Evolutionary conservation across 164 flowering plant genomes (phyloP), one percentile per base, ranked within the genome.

Genomic region (Stephania yunnanensis): DNA sequence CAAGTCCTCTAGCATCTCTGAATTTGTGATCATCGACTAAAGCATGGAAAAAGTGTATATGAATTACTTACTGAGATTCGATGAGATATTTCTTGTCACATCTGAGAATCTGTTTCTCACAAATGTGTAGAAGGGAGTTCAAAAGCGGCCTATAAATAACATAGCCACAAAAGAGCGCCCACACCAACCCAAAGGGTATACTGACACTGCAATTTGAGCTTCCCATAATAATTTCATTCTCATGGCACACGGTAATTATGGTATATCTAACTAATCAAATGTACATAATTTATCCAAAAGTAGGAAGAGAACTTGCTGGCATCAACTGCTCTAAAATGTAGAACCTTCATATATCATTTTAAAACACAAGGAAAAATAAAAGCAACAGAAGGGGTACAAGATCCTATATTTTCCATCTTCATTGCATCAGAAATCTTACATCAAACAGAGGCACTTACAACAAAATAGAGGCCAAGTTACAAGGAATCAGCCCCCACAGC

Each of bases 401-500:
- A 67, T 68, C 73, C 72, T 42, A 75, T 69, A 50, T 66, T 46
- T 58, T 58, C 64, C 64, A 58, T 42, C 45, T 70, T 73, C 50
- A 71, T 31, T 17, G 46, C 46, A 69, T 58, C 73, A 46, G 29
- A 69, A 69, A 77, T 50, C 75, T 75, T 58, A 67, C 68, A 36
- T 58, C 69, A 48, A 67, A 73, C 78, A 77, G 58, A 69, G 69
- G 58, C 36, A 25, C 71, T 10, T 63, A 25, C 69, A 29, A 36
- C 63, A 22, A 52, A 65, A 58, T 7, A 58, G 19, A 15, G 3
- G n/a, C 19, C 64, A 58, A 48, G 79, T 79, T 87, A 90, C 71
- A 84, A 87, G 0, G 97, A 90, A 77, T 89, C 96, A 36, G 81
- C 85, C 67, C 88, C 98, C 82, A 90, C 97, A 48, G 85, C 89